Conservation (phyloP, 768 basidiomycete species). For the Leucogyrophana mollusca region DNA sequence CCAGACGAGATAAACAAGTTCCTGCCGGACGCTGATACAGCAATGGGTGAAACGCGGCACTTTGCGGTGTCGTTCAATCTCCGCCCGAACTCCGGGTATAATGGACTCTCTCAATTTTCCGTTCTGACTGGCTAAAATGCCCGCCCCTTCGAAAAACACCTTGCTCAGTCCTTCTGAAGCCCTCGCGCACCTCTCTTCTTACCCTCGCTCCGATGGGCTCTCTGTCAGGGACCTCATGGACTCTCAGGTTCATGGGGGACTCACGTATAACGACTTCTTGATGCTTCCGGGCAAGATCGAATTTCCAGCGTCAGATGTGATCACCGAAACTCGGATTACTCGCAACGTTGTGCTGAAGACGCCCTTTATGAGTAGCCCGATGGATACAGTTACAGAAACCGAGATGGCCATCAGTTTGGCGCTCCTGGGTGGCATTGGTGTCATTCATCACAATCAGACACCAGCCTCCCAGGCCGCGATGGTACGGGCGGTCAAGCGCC, state of each 20-base stretch:
- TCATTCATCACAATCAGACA: slow-evolving; percentile 95
- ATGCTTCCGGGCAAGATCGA: slow-evolving; percentile 94
- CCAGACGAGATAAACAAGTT: no score
- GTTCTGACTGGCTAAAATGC: slow-evolving; percentile 31
- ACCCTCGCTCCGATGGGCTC: slow-evolving; percentile 77
- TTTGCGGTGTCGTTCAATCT: no score
- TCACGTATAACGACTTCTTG: slow-evolving; percentile 98
- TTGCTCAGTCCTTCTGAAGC: slow-evolving; percentile 73
- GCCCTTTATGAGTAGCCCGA: slow-evolving; percentile 95
- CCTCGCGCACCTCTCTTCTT: slow-evolving; percentile 70
- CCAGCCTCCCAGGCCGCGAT: slow-evolving; percentile 88
- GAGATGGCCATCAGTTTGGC: slow-evolving; percentile 94
- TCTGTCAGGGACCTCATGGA: slow-evolving; percentile 86
- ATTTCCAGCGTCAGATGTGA: slow-evolving; percentile 80
- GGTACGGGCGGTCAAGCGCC: slow-evolving; percentile 97
- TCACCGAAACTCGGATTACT: slow-evolving; percentile 84
- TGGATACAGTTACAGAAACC: slow-evolving; percentile 98
- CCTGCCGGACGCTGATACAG: neutral
- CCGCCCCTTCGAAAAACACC: slow-evolving; percentile 24
- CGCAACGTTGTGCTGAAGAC: slow-evolving; percentile 91
- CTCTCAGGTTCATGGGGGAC: slow-evolving; percentile 79
- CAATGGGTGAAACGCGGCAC: no score
- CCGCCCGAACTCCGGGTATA: slow-evolving; percentile 14
- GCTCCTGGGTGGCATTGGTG: slow-evolving; percentile 94
- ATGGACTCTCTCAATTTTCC: neutral